phyloP scores from a whole-genome alignment of 23 red algal species.

The Gracilariopsis chorda region DNA sequence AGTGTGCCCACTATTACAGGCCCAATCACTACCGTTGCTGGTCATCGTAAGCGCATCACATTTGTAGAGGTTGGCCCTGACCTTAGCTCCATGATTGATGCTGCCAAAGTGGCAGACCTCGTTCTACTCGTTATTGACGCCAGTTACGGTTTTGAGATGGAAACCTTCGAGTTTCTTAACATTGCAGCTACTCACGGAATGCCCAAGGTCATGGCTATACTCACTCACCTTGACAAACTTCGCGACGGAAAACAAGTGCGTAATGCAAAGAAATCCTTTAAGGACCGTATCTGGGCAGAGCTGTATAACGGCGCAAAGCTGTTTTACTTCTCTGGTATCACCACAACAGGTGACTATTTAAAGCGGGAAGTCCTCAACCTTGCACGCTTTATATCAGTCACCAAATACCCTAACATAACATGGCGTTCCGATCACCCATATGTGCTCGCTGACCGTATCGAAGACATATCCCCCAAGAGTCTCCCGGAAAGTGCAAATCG shows the following conservation, averaged over 20 bases:
- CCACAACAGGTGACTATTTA: constrained; percentile 78
- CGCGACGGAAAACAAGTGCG: constrained; percentile 82
- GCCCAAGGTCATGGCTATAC: constrained; percentile 89
- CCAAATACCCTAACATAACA: constrained; percentile 78
- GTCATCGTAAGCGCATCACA: constrained; percentile 70
- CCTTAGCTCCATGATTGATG: constrained; percentile 90
- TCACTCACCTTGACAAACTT: constrained; percentile 92
- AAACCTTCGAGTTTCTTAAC: constrained; percentile 98
- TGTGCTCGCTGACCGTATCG: constrained; percentile 91
- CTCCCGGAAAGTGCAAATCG: constrained; percentile 28
- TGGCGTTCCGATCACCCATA: constrained; percentile 89
- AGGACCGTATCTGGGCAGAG: constrained; percentile 90
- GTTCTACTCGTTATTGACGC: constrained; percentile 92
- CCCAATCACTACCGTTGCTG: constrained; percentile 85
- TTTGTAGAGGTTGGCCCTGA: constrained; percentile 87
- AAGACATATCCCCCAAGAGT: constrained; percentile 71
- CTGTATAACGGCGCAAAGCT: constrained; percentile 95
- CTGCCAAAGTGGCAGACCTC: constrained; percentile 95
- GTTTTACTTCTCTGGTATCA: constrained; percentile 94
- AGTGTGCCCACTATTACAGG: constrained; percentile 66
- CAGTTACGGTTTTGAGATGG: constrained; percentile 95
- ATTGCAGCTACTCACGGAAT: constrained; percentile 89
- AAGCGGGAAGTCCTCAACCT: constrained; percentile 95
- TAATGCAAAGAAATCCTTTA: constrained; percentile 86
- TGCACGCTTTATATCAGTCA: constrained; percentile 92